Evolutionary conservation across 345 rosid species (phyloP), one percentile per base, ranked within the genome.

Genomic region (Abelmoschus esculentus): DNA sequence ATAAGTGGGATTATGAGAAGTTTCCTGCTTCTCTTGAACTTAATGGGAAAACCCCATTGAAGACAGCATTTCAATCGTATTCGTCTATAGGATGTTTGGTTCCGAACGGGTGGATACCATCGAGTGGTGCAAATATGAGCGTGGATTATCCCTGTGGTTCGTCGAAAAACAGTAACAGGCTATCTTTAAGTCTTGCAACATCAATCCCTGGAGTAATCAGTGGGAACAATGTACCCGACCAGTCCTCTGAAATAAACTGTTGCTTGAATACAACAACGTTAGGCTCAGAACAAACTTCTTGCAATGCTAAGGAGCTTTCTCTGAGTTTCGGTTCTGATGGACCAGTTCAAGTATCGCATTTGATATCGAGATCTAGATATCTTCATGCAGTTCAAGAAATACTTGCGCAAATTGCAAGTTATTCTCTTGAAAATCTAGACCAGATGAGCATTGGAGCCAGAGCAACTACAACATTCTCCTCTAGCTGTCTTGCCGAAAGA

Each of bases 321-420:
- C 76, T 74, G 61, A 72, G 84, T 70, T 81, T 72, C 14, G 68
- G 77, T 69, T 73, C 83, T 17, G 69, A 74, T 26, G 71, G 73
- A 62, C 69, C 82, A 15, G 55, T 78, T 61, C 86, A 79, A 38
- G 80, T 76, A 67, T 77, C 83, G 9, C 86, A 79, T 31, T 70
- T 80, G 9, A 80, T 85, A 65, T 72, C 76, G 10, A 90, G 90
- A 59, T 93, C 99, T 1, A 85, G 75, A 78, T 93, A 87, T 75
- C 91, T 89, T 66, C 80, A 73, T 9, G 87, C 84, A 49, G 78
- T 91, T 73, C 99, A 91, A 83, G 96, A 88, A 74, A 86, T 95
- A 72, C 91, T 95, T 19, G 80, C 93, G 72, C 88, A 91, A 71
- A 78, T 95, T 63, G 96, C 97, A 11, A 79, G 85, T 72, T 91